Percentiles rank a stretch among this genome's conserved stretches.
Evolutionary conservation across 116 monocot species (phyloP).

Genomic region (Trichopus zeylanicus): DNA sequence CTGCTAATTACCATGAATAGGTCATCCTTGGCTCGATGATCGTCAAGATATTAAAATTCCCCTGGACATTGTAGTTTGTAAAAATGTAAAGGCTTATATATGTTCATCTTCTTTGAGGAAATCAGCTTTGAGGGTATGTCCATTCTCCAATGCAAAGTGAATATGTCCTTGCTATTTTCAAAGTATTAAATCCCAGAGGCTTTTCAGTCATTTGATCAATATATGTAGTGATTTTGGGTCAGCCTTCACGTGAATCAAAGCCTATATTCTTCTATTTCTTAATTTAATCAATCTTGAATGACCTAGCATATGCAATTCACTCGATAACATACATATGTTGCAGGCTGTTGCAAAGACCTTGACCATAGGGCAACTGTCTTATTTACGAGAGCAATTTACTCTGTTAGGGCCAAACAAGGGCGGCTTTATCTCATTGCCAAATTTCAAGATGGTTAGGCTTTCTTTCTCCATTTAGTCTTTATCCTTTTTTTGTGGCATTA

Average conservation of each 20-base stretch:
- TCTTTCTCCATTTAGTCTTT: neutral
- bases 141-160: too few relatives aligned
- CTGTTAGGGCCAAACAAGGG: slow-evolving; percentile 53
- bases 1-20: too few relatives aligned
- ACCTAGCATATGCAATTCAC: too few relatives aligned
- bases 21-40: slow-evolving; percentile 68
- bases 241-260: too few relatives aligned
- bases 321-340: too few relatives aligned
- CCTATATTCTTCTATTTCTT: too few relatives aligned
- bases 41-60: slow-evolving; percentile 41
- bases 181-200: too few relatives aligned
- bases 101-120: too few relatives aligned
- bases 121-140: slow-evolving; percentile 69
- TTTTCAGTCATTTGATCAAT: too few relatives aligned
- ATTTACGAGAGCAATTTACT: slow-evolving; percentile 50
- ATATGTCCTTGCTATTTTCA: too few relatives aligned
- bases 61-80: slow-evolving; percentile 57
- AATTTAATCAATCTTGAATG: too few relatives aligned
- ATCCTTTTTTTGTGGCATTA: neutral
- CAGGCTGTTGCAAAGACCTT: slow-evolving; percentile 60
- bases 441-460: slow-evolving; percentile 41
- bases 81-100: slow-evolving; percentile 51
- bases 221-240: too few relatives aligned
- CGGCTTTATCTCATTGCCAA: slow-evolving; percentile 56
- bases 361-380: slow-evolving; percentile 30